phyloP scores from a whole-genome alignment of 768 basidiomycete species.

The Boletus rubroflammeus region DNA sequence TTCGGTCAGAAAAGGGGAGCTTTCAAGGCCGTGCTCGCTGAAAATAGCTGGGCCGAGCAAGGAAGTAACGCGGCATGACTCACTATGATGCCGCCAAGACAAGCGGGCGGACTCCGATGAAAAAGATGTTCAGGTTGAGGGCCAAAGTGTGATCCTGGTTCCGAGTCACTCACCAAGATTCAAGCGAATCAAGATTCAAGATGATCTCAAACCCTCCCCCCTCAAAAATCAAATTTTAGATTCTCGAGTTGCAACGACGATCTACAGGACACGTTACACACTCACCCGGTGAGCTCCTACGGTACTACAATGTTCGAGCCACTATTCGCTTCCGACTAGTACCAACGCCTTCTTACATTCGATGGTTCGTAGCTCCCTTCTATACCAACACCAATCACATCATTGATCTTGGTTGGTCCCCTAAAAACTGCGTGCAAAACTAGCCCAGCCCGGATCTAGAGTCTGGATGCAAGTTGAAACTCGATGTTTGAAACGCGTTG shows the following conservation, averaged over 20 bases:
- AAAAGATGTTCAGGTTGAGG: background rate
- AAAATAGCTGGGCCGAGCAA: background rate
- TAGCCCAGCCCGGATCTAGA: too few species aligned
- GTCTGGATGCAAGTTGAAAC: conserved; percentile 3
- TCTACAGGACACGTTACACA: too few species aligned
- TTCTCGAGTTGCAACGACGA: background rate
- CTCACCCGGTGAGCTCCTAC: background rate
- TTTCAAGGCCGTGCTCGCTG: background rate
- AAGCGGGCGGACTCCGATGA: too few species aligned
- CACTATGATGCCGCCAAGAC: background rate
- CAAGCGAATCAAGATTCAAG: too few species aligned
- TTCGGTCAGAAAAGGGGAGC: background rate
- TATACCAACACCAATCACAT: background rate
- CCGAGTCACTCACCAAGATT: background rate
- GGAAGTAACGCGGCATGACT: background rate
- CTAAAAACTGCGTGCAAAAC: background rate
- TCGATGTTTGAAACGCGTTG: too few species aligned
- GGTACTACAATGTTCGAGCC: background rate
- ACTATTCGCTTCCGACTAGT: background rate
- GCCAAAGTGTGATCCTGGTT: background rate
- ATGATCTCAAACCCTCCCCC: too few species aligned
- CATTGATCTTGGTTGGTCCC: background rate
- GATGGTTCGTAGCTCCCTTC: background rate
- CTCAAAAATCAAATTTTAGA: too few species aligned
- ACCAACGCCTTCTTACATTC: background rate